Conservation (phyloP, 371 early-diverging fungal species). For the Conidiobolus incongruus region DNA sequence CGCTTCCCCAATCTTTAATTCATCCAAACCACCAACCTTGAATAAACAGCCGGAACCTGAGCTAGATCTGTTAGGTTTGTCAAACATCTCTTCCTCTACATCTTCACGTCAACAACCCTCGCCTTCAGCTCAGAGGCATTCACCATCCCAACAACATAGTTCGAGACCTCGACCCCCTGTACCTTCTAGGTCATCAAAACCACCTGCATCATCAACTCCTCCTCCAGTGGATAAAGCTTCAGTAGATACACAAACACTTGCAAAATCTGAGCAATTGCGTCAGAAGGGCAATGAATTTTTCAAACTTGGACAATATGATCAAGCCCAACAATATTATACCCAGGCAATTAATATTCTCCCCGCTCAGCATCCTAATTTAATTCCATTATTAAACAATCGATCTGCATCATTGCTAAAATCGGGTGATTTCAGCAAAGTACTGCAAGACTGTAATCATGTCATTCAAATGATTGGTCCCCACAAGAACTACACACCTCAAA, state of each 20-base stretch:
- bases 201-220: conserved; percentile 5
- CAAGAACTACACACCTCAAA: conserved; percentile 10
- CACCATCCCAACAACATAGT: not conserved
- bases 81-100: not conserved
- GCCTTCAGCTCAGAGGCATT: not conserved
- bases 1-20: not conserved
- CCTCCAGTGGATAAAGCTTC: conserved; percentile 9
- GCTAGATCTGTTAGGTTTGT: not conserved
- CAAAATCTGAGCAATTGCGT: conserved; percentile 18
- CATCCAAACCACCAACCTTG: not conserved
- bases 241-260: conserved; percentile 8
- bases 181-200: not conserved
- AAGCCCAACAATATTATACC: conserved; percentile 52
- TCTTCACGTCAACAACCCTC: not conserved
- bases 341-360: conserved; percentile 33
- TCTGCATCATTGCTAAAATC: conserved; percentile 62
- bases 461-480: conserved; percentile 17
- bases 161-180: not conserved
- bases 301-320: conserved; percentile 71
- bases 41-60: not conserved
- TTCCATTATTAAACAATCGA: conserved; percentile 65
- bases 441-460: conserved; percentile 31
- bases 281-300: conserved; percentile 56
- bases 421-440: conserved; percentile 51
- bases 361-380: conserved; percentile 28